Base-by-base conservation (phyloP, 1,139 yeast genomes). In the Saccharomyces hybrid region DNA sequence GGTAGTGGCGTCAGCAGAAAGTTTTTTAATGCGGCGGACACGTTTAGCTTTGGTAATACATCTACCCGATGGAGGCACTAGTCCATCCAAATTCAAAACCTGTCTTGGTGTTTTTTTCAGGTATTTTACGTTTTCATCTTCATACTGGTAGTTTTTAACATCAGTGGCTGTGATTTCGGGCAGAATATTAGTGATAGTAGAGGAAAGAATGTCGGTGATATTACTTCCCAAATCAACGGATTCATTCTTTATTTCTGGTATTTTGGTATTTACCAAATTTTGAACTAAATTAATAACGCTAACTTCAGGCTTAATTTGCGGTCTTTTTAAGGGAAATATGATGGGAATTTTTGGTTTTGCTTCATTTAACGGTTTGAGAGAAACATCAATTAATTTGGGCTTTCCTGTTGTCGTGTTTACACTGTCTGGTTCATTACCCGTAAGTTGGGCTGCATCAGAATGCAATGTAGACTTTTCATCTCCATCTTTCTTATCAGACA, bases 51-150 rank as follows among this genome's bases (percentile, higher is more conserved):
- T 50, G 4, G 46, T 50, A 20, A 50, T 44, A 8, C 32, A 23
- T 25, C 31, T 50, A 9, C 48, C 42, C 13, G 47, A 30, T 23
- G 61, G 61, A 6, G 59, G 59, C 5, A 55, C 54, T 16, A 57
- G 46, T 11, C 59, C 61, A 30, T 58, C 61, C 16, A 58, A 48
- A 28, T 58, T 58, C 26, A 58, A 50, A 2, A 54, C 51, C 7
- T 54, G 54, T n/a, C 52, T 51, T 30, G 54, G 55, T 25, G 51
- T 53, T 25, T 52, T 50, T n/a, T 48, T 47, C 16, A 38, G 8
- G 14, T 47, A 34, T 41, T 48, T 51, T 8, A 42, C 41, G 16
- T 31, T 28, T 28, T 48, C 50, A 16, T 28, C 50, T 31, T 48
- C 50, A n/a, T 48, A 28, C 9, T 26, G 31, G 14, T 48, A 27